Evolutionary conservation across 2,329 filamentous ascomycete species (phyloP).

Genomic region (Dryadomyces quercus-mongolicae): DNA sequence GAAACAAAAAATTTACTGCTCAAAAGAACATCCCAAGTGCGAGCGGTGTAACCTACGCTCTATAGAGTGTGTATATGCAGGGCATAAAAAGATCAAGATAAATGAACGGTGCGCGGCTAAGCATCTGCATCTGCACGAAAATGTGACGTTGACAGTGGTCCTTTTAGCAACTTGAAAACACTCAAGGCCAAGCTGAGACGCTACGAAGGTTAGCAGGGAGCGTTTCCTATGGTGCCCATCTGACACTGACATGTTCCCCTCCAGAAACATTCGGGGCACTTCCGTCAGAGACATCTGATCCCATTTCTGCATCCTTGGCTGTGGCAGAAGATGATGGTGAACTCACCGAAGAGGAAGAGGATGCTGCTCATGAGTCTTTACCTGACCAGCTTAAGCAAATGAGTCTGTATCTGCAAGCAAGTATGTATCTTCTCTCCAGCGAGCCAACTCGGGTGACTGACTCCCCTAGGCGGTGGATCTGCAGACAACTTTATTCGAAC

Average conservation of each 20-base stretch:
- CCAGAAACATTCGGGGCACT: conserved; percentile 7
- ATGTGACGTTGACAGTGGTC: not conserved
- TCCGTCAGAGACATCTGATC: not conserved
- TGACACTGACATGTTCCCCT: not conserved
- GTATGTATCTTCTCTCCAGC: not conserved
- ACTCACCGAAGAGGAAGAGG: not conserved
- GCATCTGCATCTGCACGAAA: no score
- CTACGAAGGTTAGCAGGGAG: conserved; percentile 7
- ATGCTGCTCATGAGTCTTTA: not conserved
- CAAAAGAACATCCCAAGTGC: conserved; percentile 9
- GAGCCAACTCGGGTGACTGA: not conserved
- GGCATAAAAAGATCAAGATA: conserved; percentile 10
- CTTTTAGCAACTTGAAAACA: conserved; percentile 5
- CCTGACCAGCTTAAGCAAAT: conserved; percentile 7
- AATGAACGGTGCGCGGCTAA: conserved; percentile 8
- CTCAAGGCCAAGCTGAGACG: conserved; percentile 7
- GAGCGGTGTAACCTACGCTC: conserved; percentile 7
- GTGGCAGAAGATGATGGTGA: not conserved
- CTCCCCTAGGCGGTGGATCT: conserved; percentile 19
- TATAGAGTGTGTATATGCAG: conserved; percentile 9
- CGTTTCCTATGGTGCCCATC: not conserved
- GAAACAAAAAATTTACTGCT: conserved; percentile 11
- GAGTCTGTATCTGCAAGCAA: not conserved
- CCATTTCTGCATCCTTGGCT: not conserved
- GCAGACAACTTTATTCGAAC: conserved; percentile 26